These are phyloP conservation scores for Breynia disticha DNA, from an alignment of 441 rosid species.

Conservation along the genomic window DNA sequence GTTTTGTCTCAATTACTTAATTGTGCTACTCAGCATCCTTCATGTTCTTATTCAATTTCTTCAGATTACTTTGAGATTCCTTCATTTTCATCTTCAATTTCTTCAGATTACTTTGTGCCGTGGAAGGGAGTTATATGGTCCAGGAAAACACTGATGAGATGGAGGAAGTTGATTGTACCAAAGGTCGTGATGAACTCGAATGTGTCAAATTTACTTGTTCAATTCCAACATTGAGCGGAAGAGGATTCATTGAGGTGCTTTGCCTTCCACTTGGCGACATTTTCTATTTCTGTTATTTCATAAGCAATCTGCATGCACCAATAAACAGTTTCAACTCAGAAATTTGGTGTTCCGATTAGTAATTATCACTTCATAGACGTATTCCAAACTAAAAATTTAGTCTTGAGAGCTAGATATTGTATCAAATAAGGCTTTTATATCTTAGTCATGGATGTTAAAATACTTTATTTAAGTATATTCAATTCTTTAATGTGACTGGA, in stretches of 20 bases:
- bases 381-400: too few species aligned
- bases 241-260: constrained; percentile 92
- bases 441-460: too few species aligned
- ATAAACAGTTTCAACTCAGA: too few species aligned
- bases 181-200: constrained; percentile 51
- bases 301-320: too few species aligned
- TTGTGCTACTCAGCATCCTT: neutral
- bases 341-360: too few species aligned
- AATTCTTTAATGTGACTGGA: too few species aligned
- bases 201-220: constrained; percentile 54
- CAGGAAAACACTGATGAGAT: constrained; percentile 43
- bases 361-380: too few species aligned
- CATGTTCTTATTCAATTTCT: constrained; percentile 1
- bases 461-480: too few species aligned
- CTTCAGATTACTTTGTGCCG: constrained; percentile 75
- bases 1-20: too few species aligned
- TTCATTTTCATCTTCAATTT: constrained; percentile 10
- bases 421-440: too few species aligned
- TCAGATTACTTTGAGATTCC: constrained; percentile 68
- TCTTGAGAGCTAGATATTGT: too few species aligned
- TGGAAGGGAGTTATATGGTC: constrained; percentile 70
- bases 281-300: neutral
- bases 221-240: constrained; percentile 49
- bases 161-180: constrained; percentile 26
- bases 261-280: constrained; percentile 8